A percentile compares a stretch with the other conserved stretches of the same genome.
These are phyloP conservation scores for Neurospora terricola DNA, from an alignment of 495 filamentous ascomycete genomes.

Conservation along the genomic window DNA sequence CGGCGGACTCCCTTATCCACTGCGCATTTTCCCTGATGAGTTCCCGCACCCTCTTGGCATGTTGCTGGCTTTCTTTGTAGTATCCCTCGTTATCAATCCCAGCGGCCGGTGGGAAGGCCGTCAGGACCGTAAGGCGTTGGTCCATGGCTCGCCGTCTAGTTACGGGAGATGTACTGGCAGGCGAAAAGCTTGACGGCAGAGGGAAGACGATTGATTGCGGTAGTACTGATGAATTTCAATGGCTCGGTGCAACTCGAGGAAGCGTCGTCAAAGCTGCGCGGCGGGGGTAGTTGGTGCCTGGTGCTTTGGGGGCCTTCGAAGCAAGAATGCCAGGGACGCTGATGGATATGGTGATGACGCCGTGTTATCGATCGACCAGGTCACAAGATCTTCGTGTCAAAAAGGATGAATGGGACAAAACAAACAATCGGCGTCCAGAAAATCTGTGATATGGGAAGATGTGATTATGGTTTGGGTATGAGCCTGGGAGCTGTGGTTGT, in stretches of 20 bases:
- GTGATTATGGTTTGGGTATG: not conserved
- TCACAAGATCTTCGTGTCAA: not conserved
- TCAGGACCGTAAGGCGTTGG: constrained; percentile 23
- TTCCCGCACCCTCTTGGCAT: constrained; percentile 23
- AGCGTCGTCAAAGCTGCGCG: not conserved
- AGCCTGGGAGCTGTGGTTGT: not conserved
- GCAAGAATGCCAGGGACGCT: not conserved
- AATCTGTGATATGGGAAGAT: not conserved
- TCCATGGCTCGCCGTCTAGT: constrained; percentile 21
- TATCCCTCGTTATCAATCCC: constrained; percentile 13
- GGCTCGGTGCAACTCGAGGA: not conserved
- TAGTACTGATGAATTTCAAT: not conserved
- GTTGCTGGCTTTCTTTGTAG: constrained; percentile 19
- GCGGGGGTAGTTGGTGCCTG: not conserved
- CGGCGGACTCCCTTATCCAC: constrained; percentile 6
- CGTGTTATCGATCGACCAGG: not conserved
- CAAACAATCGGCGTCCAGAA: not conserved
- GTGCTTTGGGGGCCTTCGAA: not conserved
- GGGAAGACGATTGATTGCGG: not conserved
- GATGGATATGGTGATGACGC: not conserved
- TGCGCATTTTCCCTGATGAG: constrained; percentile 19
- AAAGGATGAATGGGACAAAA: not conserved
- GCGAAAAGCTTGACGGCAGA: not conserved
- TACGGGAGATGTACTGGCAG: not conserved
- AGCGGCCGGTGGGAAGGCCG: constrained; percentile 28